A percentile compares a stretch with the other conserved stretches of the same genome.
Conservation (phyloP, 345 rosid species). For the Lumnitzera racemosa region DNA sequence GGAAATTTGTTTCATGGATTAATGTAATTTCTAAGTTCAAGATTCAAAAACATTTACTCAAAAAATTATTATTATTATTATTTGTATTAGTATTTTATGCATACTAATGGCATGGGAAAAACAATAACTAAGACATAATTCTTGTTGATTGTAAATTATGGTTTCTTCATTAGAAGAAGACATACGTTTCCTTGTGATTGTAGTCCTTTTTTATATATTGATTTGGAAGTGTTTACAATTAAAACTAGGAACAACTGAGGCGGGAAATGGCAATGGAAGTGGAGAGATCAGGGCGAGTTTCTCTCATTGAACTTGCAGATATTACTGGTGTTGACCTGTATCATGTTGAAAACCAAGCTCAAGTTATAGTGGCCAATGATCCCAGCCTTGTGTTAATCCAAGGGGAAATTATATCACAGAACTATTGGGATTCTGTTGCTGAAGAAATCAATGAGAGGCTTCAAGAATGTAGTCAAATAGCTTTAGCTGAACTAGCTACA, state of each 20-base stretch:
- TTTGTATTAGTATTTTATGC: too few species aligned
- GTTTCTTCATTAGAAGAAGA: too few species aligned
- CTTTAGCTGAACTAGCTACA: conserved; percentile 80
- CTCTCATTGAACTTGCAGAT: conserved; percentile 84
- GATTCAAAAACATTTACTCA: too few species aligned
- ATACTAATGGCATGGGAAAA: too few species aligned
- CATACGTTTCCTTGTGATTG: too few species aligned
- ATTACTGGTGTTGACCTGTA: conserved; percentile 77
- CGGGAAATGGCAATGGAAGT: conserved; percentile 58
- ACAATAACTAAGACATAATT: too few species aligned
- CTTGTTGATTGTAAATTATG: too few species aligned
- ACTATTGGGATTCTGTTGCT: conserved; percentile 81
- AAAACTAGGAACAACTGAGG: conserved; percentile 69
- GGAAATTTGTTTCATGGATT: too few species aligned
- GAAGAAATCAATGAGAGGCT: conserved; percentile 97
- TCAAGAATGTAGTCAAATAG: conserved; percentile 90
- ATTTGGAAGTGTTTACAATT: not conserved
- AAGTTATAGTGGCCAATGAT: conserved; percentile 40
- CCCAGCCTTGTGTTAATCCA: conserved; percentile 58
- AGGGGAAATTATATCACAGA: conserved; percentile 89
- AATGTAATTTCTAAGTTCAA: too few species aligned
- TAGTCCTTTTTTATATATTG: not conserved
- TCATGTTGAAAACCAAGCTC: conserved; percentile 93
- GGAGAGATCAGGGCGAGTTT: conserved; percentile 66
- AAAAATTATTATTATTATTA: too few species aligned